phyloP scores from a whole-genome alignment of 768 basidiomycete species.

The Hydnomerulius pinastri region DNA sequence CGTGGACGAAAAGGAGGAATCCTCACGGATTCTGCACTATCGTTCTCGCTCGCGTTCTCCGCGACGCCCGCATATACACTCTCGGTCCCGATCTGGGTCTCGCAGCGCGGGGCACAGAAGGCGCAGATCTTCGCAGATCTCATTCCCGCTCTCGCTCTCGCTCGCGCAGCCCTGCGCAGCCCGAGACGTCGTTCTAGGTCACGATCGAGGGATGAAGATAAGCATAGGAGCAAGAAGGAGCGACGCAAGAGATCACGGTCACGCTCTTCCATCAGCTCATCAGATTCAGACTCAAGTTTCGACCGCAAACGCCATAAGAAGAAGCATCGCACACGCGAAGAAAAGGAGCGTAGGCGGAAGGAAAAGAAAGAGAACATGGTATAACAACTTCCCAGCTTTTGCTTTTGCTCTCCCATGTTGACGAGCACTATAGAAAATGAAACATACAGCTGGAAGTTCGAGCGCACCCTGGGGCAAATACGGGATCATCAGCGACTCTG shows the following conservation, averaged over 20 bases:
- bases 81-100: conserved; percentile 30
- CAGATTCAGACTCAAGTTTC: conserved; percentile 33
- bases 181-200: conserved; percentile 37
- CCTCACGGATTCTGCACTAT: conserved; percentile 3
- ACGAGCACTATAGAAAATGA: conserved; percentile 53
- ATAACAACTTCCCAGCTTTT: conserved; percentile 19
- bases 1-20: conserved; percentile 7
- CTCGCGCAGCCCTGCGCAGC: no score
- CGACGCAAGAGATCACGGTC: conserved; percentile 37
- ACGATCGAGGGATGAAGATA: conserved; percentile 29
- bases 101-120: conserved; percentile 13
- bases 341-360: conserved; percentile 55
- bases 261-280: conserved; percentile 43
- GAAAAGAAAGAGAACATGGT: conserved; percentile 76
- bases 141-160: conserved; percentile 30
- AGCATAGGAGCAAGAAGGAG: conserved; percentile 25
- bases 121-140: conserved; percentile 20
- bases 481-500: conserved; percentile 81
- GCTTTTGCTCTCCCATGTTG: not conserved
- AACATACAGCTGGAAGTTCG: conserved; percentile 47
- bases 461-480: conserved; percentile 83
- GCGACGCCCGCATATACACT: conserved; percentile 17
- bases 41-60: conserved; percentile 27
- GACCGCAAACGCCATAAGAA: conserved; percentile 43
- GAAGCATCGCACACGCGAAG: conserved; percentile 45